Base-by-base conservation (phyloP, 495 filamentous ascomycete species). In the Darksidea phi region DNA sequence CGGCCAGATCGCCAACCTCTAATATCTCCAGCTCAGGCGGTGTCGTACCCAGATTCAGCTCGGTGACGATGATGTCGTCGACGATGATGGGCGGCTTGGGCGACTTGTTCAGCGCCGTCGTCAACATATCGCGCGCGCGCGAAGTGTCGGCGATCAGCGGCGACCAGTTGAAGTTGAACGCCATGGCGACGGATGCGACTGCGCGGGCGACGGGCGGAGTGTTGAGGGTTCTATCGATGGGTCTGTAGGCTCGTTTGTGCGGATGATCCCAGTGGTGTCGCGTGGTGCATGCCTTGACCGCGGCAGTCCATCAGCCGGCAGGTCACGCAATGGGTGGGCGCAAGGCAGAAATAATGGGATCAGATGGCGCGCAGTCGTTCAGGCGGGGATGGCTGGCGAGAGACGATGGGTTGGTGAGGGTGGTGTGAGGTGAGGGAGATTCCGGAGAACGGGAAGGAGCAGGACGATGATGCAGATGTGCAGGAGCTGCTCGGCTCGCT, bases 161-260 rank as follows among this genome's bases (percentile, higher is more conserved):
- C 82, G 91, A 96, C 94, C 94, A 98, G 91, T 97, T 98, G 89
- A 98, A 97, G 80, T 96, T 97, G 86, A 98, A 98, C 63, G 94
- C 93, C 94, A 98, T 98, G 37, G 37, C 48, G 48, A 26, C 18
- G 38, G 56, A 11, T 3, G 34, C 41, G 32, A 18, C 20, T 47
- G 38, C 41, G 38, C 6, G 7, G 20, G 38, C 25, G n/a, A 2
- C 6, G 47, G 24, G 58, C 25, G 54, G 20, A 47, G 63, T n/a
- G 52, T 25, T 57, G 57, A 26, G 21, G 24, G 13, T 58, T 17
- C 38, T 55, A 28, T 28, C 21, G 45, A 49, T 36, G 50, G 48
- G n/a, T 15, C 57, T 56, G 37, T 20, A 18, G n/a, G 46, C 23
- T 15, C 24, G 24, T 47, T 41, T 42, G 54, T 10, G 49, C 48